phyloP scores from a whole-genome alignment of 2,329 filamentous ascomycete genomes.

The Fusarium metavorans region DNA sequence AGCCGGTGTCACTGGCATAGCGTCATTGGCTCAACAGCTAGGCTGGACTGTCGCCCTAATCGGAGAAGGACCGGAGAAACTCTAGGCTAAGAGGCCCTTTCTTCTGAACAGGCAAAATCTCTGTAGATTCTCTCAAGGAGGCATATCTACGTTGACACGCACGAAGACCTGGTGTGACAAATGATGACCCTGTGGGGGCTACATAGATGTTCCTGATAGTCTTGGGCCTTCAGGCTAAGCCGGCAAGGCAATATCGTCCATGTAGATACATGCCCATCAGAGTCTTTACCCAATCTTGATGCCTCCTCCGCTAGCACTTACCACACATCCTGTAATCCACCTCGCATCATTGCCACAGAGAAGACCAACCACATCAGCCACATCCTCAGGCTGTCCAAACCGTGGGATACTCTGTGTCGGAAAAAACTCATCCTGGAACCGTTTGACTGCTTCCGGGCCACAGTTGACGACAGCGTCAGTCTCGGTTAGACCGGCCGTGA shows the following conservation, averaged over 20 bases:
- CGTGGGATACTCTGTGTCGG: slow-evolving; percentile 48
- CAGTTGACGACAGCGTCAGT: slow-evolving; percentile 51
- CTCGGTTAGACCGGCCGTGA: slow-evolving; percentile 48
- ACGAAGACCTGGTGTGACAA: not conserved
- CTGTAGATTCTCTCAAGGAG: not conserved
- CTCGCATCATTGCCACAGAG: slow-evolving; percentile 49
- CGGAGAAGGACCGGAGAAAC: not conserved
- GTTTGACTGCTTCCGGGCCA: slow-evolving; percentile 46
- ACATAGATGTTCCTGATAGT: not conserved
- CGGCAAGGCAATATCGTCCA: not conserved
- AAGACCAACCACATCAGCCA: slow-evolving; percentile 51
- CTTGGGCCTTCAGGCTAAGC: not conserved
- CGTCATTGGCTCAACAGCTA: not conserved
- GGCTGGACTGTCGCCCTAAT: not conserved
- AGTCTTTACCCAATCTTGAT: slow-evolving; percentile 45
- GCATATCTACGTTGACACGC: not conserved
- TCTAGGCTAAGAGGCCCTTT: not conserved
- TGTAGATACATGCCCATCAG: not conserved
- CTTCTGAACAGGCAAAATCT: not conserved
- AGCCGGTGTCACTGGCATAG: not conserved
- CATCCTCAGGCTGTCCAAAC: slow-evolving; percentile 51
- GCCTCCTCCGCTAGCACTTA: slow-evolving; percentile 52
- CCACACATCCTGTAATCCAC: slow-evolving; percentile 52
- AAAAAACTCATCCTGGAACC: slow-evolving; percentile 50
- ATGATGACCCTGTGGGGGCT: not conserved